Evolutionary conservation across 1,139 yeast genomes (phyloP).

Genomic region (Candida sp.): DNA sequence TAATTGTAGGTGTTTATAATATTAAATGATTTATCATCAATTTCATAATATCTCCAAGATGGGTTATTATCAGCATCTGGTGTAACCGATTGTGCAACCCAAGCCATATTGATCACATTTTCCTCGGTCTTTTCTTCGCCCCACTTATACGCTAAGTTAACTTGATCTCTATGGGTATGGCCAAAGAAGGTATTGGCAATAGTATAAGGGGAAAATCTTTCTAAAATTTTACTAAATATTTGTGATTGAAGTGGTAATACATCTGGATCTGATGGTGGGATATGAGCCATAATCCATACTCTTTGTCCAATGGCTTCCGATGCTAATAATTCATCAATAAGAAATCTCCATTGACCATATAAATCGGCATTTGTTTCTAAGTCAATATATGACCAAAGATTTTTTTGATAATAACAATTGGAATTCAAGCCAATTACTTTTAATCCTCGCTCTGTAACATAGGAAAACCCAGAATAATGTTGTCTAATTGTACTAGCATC

Average conservation of each 20-base stretch:
- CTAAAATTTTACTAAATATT: conserved; percentile 22
- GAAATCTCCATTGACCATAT: conserved; percentile 26
- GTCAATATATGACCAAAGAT: conserved; percentile 21
- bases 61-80: conserved; percentile 28
- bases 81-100: conserved; percentile 27
- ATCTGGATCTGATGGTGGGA: conserved; percentile 18
- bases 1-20: conserved; percentile 27
- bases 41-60: conserved; percentile 30
- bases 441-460: conserved; percentile 21
- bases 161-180: conserved; percentile 21
- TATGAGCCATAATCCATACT: conserved; percentile 31
- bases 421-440: conserved; percentile 29
- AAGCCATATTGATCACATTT: conserved; percentile 23
- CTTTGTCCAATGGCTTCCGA: conserved; percentile 25
- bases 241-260: conserved; percentile 24
- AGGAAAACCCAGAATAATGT: conserved; percentile 19
- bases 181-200: conserved; percentile 33
- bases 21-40: conserved; percentile 25
- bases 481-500: neutral
- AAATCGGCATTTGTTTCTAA: conserved; percentile 17
- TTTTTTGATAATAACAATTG: conserved; percentile 26
- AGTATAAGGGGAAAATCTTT: conserved; percentile 29
- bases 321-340: conserved; percentile 25
- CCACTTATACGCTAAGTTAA: conserved; percentile 17
- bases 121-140: conserved; percentile 16